These are phyloP conservation scores for Echeveria elegans DNA, from an alignment of 164 flowering plant species.

Conservation along the genomic window DNA sequence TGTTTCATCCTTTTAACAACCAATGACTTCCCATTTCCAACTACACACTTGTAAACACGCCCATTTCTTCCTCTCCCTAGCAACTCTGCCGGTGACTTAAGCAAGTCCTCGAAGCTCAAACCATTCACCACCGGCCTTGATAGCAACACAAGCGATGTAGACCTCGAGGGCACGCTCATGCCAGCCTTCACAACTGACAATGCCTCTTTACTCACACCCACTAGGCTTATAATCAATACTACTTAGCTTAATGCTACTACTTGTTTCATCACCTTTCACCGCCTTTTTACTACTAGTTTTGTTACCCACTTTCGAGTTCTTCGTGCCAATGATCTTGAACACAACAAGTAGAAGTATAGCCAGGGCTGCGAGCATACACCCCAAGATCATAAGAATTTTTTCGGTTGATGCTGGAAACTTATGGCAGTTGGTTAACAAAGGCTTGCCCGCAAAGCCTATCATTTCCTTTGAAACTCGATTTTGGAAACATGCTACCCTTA, in stretches of 20 bases:
- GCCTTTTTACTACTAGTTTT: constrained; percentile 15
- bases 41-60: too few relatives aligned
- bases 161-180: too few relatives aligned
- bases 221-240: too few relatives aligned
- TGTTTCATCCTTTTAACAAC: too few relatives aligned
- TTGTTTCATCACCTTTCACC: constrained; percentile 13
- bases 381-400: constrained; percentile 31
- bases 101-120: too few relatives aligned
- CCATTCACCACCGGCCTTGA: too few relatives aligned
- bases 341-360: constrained; percentile 16
- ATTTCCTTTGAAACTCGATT: constrained; percentile 28
- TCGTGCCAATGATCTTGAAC: constrained; percentile 17
- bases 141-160: too few relatives aligned
- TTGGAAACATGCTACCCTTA: constrained; percentile 13
- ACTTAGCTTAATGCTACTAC: constrained; percentile 13
- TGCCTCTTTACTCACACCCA: too few relatives aligned
- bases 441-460: constrained; percentile 43
- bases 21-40: too few relatives aligned
- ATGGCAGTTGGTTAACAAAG: constrained; percentile 27
- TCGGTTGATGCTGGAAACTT: constrained; percentile 7
- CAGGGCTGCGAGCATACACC: constrained; percentile 30
- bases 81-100: too few relatives aligned
- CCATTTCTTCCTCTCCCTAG: too few relatives aligned
- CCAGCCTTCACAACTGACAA: too few relatives aligned
- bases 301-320: constrained; percentile 8